Percentiles rank a stretch among this genome's conserved stretches.
Conservation (phyloP, 495 filamentous ascomycete species). For the Sporormia fimetaria region DNA sequence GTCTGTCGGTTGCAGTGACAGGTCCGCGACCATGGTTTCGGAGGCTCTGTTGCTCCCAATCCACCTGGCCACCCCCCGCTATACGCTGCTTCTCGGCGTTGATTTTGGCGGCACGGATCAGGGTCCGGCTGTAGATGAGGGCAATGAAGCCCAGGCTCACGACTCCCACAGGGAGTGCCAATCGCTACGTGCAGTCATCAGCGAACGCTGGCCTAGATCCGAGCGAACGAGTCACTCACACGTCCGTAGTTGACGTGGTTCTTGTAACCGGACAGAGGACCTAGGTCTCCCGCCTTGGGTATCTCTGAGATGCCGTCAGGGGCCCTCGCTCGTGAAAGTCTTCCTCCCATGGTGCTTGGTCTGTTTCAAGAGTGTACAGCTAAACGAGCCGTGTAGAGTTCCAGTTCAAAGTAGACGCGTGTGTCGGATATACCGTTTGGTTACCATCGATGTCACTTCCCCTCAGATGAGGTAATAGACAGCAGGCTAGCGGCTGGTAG, state of each 20-base stretch:
- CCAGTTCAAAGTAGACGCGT: too few relatives aligned
- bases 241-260: constrained; percentile 25
- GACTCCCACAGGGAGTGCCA: constrained; percentile 26
- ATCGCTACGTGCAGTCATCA: background rate
- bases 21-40: constrained; percentile 33
- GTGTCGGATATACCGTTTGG: background rate
- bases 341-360: constrained; percentile 29
- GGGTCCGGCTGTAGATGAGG: constrained; percentile 36
- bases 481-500: too few relatives aligned
- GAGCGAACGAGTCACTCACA: constrained; percentile 1
- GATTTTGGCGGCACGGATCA: constrained; percentile 35
- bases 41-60: constrained; percentile 29
- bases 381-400: constrained; percentile 1
- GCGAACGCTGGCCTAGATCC: background rate
- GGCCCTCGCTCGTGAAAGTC: constrained; percentile 25
- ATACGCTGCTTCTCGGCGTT: constrained; percentile 35
- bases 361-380: background rate
- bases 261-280: constrained; percentile 5
- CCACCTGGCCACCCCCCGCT: constrained; percentile 32
- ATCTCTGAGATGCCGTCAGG: constrained; percentile 27
- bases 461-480: too few relatives aligned
- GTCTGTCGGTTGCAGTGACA: too few relatives aligned
- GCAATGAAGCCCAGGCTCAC: constrained; percentile 40
- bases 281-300: constrained; percentile 15
- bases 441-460: background rate